Percentiles rank a stretch among this genome's conserved stretches.
Evolutionary conservation across 2,329 filamentous ascomycete species (phyloP).

Genomic region (Colletotrichum incanum): DNA sequence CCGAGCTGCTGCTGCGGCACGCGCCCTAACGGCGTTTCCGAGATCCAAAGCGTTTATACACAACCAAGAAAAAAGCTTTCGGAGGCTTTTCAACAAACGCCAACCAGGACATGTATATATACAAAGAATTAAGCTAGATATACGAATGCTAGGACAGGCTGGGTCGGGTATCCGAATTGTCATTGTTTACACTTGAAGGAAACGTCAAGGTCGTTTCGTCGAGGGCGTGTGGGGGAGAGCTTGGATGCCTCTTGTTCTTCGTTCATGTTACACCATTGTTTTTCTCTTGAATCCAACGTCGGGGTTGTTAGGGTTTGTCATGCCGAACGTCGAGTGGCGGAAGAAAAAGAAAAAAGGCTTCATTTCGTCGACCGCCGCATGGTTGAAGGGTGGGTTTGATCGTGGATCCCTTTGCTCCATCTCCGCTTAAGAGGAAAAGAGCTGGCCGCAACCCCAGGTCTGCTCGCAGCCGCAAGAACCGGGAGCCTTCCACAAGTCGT

Average conservation of each 20-base stretch:
- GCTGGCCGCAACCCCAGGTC: slow-evolving; percentile 79
- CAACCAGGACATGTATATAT: background rate
- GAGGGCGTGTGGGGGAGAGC: background rate
- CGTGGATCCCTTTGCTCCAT: background rate
- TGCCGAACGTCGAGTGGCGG: slow-evolving; percentile 14
- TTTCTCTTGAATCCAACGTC: slow-evolving; percentile 12
- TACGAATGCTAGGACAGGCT: background rate
- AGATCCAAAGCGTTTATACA: slow-evolving; percentile 10
- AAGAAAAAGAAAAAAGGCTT: background rate
- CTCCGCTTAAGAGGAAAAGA: slow-evolving; percentile 55
- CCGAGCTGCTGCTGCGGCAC: background rate
- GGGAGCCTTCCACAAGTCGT: slow-evolving; percentile 87
- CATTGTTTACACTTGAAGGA: slow-evolving; percentile 14
- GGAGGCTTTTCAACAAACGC: background rate
- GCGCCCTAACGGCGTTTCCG: background rate
- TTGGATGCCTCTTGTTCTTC: background rate
- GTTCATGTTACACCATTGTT: slow-evolving; percentile 11
- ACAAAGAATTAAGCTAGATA: background rate
- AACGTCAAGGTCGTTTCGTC: slow-evolving; percentile 9
- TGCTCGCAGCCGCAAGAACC: slow-evolving; percentile 83
- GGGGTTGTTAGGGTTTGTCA: slow-evolving; percentile 1
- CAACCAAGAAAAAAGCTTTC: background rate
- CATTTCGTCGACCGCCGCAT: background rate
- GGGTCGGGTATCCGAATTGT: slow-evolving; percentile 3
- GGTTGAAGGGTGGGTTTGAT: background rate